phyloP scores from a whole-genome alignment of 225 moss, liverwort and hornwort species.

The Physcomitrium patens region DNA sequence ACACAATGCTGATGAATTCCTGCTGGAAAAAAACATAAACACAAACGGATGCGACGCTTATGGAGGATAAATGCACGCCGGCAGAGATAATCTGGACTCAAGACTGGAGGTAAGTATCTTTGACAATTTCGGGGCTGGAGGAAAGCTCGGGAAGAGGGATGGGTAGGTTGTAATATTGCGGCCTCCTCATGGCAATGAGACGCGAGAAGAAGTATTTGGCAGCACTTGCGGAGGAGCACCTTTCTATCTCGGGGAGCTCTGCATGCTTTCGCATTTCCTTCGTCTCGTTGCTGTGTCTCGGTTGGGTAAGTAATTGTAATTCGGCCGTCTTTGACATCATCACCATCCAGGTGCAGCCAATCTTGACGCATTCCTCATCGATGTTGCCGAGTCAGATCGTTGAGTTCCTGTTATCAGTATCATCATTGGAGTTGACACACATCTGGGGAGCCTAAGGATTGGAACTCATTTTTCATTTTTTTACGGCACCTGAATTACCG shows the following conservation, averaged over 20 bases:
- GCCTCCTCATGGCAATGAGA: neutral
- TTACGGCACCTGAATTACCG: no score
- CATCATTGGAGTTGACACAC: neutral
- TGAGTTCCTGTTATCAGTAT: neutral
- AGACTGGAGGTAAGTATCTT: no score
- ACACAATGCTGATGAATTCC: no score
- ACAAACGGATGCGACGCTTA: no score
- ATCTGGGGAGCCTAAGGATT: neutral
- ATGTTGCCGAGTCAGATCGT: no score
- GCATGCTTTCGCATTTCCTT: neutral
- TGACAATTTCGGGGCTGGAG: neutral
- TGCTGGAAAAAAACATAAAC: no score
- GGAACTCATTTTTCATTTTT: no score
- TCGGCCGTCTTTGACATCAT: no score
- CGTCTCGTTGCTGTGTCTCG: neutral
- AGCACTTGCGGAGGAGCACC: neutral
- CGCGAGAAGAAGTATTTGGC: neutral
- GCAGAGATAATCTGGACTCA: no score
- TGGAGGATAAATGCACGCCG: no score
- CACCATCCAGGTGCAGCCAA: neutral
- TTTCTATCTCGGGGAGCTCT: neutral
- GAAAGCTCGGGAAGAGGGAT: neutral
- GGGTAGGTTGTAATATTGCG: neutral
- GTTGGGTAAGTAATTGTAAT: neutral
- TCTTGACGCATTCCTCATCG: neutral